Conservation (phyloP, 345 rosid species). For the Hibiscus tridactylites region DNA sequence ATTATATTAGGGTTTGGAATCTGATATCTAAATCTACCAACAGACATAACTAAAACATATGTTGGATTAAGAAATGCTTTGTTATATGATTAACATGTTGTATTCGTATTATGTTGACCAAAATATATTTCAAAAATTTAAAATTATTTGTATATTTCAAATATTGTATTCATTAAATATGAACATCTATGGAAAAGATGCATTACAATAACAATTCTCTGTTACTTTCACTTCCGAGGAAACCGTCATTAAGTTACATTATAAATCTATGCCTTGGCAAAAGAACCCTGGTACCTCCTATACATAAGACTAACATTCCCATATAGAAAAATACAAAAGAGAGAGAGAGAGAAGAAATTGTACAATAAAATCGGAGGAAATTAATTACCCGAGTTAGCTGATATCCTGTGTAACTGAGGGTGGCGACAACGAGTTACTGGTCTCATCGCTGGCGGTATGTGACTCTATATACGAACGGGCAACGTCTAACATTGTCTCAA, state of each 20-base stretch:
- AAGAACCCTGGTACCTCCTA: not conserved
- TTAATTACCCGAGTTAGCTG: not conserved
- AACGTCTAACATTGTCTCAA: slow-evolving; percentile 43
- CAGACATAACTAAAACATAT: too few relatives aligned
- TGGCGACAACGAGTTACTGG: slow-evolving; percentile 6
- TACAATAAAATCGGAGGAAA: not conserved
- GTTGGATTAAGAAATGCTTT: too few relatives aligned
- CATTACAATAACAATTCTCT: not conserved
- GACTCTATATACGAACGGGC: slow-evolving; percentile 27
- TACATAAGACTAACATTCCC: not conserved
- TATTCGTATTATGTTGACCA: too few relatives aligned
- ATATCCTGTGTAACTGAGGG: slow-evolving; percentile 22
- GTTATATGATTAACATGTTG: too few relatives aligned
- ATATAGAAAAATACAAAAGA: not conserved
- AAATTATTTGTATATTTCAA: too few relatives aligned
- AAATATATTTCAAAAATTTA: too few relatives aligned
- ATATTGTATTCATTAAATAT: not conserved
- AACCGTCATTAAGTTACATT: not conserved
- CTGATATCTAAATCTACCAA: too few relatives aligned
- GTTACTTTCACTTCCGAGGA: not conserved
- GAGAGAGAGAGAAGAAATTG: not conserved
- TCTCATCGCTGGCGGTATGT: slow-evolving; percentile 11
- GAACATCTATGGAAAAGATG: not conserved
- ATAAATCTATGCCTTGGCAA: not conserved
- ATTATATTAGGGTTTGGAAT: too few relatives aligned